These are phyloP conservation scores for Hypoxylon sp. DNA, from an alignment of 2,329 filamentous ascomycete species.

Conservation along the genomic window DNA sequence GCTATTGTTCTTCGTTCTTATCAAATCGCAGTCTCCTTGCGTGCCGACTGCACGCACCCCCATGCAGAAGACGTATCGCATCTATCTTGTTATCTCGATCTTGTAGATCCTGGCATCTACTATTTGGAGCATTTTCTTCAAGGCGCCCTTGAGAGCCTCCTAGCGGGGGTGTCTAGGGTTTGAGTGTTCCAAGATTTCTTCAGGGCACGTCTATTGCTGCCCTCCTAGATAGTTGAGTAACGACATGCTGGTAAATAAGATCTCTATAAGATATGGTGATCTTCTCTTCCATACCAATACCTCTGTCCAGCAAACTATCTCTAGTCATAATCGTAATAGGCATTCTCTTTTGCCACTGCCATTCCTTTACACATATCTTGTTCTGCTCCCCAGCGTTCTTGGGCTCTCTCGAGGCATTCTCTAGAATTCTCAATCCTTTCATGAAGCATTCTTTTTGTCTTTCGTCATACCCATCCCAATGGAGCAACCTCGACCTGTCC, in stretches of 20 bases:
- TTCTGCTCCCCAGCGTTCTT: conserved; percentile 56
- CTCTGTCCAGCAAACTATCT: conserved; percentile 45
- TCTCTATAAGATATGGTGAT: conserved; percentile 55
- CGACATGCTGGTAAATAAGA: conserved; percentile 33
- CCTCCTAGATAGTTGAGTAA: conserved; percentile 41
- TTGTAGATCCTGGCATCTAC: conserved; percentile 49
- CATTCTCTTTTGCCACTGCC: conserved; percentile 54
- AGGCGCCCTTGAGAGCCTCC: conserved; percentile 51
- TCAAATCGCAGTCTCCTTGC: conserved; percentile 50
- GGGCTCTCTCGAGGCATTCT: conserved; percentile 52
- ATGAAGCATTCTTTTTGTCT: conserved; percentile 54
- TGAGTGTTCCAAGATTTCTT: conserved; percentile 41
- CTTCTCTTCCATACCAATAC: conserved; percentile 54
- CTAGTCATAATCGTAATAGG: conserved; percentile 49
- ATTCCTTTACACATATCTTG: conserved; percentile 58
- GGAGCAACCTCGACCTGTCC: conserved; percentile 62
- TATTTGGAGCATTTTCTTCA: conserved; percentile 50
- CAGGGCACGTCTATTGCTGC: conserved; percentile 46
- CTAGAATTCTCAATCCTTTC: conserved; percentile 53
- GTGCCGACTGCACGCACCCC: conserved; percentile 48
- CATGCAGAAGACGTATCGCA: conserved; percentile 33
- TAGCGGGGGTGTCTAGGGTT: conserved; percentile 48
- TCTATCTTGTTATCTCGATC: conserved; percentile 35
- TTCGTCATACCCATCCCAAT: conserved; percentile 51
- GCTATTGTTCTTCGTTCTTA: conserved; percentile 49